Evolutionary conservation across 164 flowering plant genomes (phyloP).

Genomic region (Vitis labrusca): DNA sequence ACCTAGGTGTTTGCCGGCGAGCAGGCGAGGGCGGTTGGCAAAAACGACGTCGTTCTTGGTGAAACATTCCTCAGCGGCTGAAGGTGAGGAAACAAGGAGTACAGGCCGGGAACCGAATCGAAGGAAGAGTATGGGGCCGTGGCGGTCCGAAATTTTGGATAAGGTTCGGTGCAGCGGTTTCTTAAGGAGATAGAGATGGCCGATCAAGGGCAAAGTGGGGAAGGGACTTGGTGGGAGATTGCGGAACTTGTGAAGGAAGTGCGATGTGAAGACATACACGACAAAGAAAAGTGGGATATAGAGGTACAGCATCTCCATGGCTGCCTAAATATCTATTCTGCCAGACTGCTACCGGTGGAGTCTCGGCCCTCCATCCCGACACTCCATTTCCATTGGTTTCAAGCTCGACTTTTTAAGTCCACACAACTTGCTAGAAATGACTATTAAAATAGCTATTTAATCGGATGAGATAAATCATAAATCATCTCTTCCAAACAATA

Average conservation of each 20-base stretch:
- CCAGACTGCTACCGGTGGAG: not conserved
- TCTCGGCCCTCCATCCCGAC: too few relatives aligned
- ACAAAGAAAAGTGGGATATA: not conserved
- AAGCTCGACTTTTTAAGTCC: too few relatives aligned
- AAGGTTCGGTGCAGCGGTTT: constrained; percentile 38
- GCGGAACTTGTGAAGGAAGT: constrained; percentile 1
- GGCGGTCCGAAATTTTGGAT: constrained; percentile 17
- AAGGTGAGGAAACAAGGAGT: constrained; percentile 47
- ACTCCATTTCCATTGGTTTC: too few relatives aligned
- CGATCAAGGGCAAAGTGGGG: constrained; percentile 16
- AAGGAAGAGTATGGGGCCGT: constrained; percentile 33
- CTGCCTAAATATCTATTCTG: too few relatives aligned
- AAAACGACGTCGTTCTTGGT: constrained; percentile 49
- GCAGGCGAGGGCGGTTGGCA: constrained; percentile 48
- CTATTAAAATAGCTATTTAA: too few relatives aligned
- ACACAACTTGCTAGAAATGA: too few relatives aligned
- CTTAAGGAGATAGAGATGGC: constrained; percentile 31
- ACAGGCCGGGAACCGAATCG: constrained; percentile 36
- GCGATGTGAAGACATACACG: not conserved
- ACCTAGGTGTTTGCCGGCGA: constrained; percentile 34
- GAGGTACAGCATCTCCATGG: not conserved
- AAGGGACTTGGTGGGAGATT: constrained; percentile 24
- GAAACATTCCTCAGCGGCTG: constrained; percentile 48
- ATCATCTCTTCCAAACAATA: too few relatives aligned
- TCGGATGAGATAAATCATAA: too few relatives aligned